Base-by-base conservation (phyloP, 768 basidiomycete genomes). In the Tephrocybe rancida region DNA sequence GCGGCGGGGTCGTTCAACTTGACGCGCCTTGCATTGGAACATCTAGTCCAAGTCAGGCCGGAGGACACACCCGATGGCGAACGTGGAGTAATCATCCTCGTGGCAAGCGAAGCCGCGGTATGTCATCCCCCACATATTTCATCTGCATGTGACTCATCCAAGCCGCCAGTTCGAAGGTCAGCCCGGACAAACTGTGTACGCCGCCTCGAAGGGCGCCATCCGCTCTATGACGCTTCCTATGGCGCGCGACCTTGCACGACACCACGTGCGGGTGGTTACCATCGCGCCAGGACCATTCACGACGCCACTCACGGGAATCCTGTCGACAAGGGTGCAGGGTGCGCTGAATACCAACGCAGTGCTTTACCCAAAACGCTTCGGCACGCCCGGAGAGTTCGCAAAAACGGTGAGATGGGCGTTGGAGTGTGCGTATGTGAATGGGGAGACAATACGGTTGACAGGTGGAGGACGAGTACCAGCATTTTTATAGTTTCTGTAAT, bases 1-100 rank as follows among this genome's bases (percentile, higher is more conserved):
- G 68, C 85, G 24, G 77, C 81, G 1, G 83, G 84, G 18, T 72
- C 79, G 1, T 86, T 85, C 71, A 80, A 86, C 58, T 71, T 87
- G 47, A 82, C 82, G 6, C 73, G 84, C 3, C 67, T 82, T 19
- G 82, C 75, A 22, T 70, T 82, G 45, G 67, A 78, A 52, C 75
- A 82, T 54, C 71, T 86, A 27, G 72, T 79, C 13, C 69, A 71
- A 27, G 78, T 78, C 44, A 65, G 72, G 1, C 73, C 77, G 14
- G 81, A 83, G 55, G 69, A 73, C 19, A 71, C 72, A 2, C 46
- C 64, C 0, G 82, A 84, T 53, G 81, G 76, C 1, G 85, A 87
- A 61, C 67, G 80, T 21, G 85, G 84, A 4, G 78, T 85, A 8
- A 68, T 87, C n/a, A 62, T 85, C 19, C 73, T 85, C 55, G 78